Conservation (phyloP, 257 asterid species). For the Petunia secreta region DNA sequence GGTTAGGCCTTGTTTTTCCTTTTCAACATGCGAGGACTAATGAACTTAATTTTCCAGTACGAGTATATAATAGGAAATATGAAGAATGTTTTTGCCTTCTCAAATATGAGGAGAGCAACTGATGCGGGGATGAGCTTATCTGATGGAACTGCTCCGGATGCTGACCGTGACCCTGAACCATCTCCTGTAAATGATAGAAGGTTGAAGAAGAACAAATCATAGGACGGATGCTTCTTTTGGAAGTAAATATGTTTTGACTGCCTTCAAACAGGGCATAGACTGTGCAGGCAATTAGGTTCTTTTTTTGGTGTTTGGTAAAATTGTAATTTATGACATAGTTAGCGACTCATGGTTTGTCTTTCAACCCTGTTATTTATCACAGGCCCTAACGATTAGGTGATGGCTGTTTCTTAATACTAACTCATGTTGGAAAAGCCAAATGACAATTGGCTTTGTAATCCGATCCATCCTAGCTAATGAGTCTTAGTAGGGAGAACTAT, state of each 20-base stretch:
- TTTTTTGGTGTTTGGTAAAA: not conserved
- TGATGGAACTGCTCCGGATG: not conserved
- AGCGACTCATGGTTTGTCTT: not conserved
- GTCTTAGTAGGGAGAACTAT: no score
- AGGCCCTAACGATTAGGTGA: not conserved
- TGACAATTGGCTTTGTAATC: not conserved
- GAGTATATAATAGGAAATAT: conserved; percentile 9
- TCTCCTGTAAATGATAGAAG: not conserved
- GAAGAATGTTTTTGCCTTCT: conserved; percentile 16
- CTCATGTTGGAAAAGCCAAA: not conserved
- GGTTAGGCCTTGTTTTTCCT: not conserved
- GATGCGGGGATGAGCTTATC: conserved; percentile 1
- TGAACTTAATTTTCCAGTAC: not conserved
- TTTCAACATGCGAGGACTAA: not conserved
- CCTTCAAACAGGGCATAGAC: no score
- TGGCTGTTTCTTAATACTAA: not conserved
- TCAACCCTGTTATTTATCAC: not conserved
- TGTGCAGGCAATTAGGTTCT: not conserved
- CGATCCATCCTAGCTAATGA: not conserved
- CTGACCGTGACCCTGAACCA: not conserved
- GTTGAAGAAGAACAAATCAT: not conserved
- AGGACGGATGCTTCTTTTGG: not conserved
- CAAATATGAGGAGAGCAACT: not conserved
- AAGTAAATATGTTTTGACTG: not conserved
- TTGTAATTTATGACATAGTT: not conserved